Evolutionary conservation across 176 grass and related monocot genomes (phyloP).

Genomic region (Leersia perrieri): DNA sequence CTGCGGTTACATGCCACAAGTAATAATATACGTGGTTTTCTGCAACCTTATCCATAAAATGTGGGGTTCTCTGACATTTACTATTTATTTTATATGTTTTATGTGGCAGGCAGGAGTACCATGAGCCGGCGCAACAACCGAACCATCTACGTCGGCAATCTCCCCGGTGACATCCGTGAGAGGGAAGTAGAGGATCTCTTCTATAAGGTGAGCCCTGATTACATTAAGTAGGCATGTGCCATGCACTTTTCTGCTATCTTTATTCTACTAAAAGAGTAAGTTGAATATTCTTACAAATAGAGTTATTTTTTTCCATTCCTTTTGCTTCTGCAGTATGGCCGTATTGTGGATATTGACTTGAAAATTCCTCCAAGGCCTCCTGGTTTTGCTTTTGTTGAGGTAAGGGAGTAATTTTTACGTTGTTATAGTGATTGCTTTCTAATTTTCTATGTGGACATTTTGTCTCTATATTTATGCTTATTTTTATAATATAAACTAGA

Average conservation of each 20-base stretch:
- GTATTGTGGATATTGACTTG: constrained; percentile 85
- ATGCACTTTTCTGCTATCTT: neutral
- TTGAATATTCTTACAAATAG: neutral
- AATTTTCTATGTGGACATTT: neutral
- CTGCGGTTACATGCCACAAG: too few relatives aligned
- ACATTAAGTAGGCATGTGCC: neutral
- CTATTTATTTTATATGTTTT: too few relatives aligned
- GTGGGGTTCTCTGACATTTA: too few relatives aligned
- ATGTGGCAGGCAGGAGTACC: constrained; percentile 47
- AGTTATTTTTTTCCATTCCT: constrained; percentile 1
- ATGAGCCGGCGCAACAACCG: constrained; percentile 69
- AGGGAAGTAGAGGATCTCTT: constrained; percentile 88
- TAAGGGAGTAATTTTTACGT: constrained; percentile 17
- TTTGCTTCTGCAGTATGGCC: constrained; percentile 70
- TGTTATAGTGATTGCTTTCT: neutral
- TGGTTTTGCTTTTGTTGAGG: constrained; percentile 95
- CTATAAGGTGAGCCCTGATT: constrained; percentile 57
- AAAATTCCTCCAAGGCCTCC: constrained; percentile 95
- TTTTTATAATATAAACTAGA: neutral
- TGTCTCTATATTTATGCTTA: neutral
- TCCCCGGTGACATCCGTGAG: constrained; percentile 77
- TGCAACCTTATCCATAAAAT: too few relatives aligned
- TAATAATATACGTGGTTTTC: too few relatives aligned
- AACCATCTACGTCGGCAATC: constrained; percentile 89
- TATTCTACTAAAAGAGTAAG: neutral